Evolutionary conservation across 1,139 yeast genomes (phyloP).

Genomic region (Saccharomyces hybrid): DNA sequence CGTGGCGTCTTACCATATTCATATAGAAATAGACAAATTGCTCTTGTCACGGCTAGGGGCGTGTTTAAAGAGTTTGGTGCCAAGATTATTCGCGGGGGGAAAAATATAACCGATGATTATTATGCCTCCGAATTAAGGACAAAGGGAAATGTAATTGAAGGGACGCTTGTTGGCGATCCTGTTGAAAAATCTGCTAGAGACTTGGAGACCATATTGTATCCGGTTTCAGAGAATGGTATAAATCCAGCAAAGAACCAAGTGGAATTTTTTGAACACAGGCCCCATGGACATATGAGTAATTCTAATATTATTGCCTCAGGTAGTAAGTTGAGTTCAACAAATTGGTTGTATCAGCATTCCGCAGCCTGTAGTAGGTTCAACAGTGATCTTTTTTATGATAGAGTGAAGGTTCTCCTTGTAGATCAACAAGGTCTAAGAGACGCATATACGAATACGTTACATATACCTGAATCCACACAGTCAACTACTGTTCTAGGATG

Average conservation of each 20-base stretch:
- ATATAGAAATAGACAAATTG: conserved; percentile 83
- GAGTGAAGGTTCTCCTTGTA: conserved; percentile 42
- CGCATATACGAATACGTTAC: conserved; percentile 70
- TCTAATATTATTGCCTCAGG: conserved; percentile 38
- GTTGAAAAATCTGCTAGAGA: conserved; percentile 11
- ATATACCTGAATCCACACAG: conserved; percentile 70
- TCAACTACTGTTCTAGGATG: conserved; percentile 42
- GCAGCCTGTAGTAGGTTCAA: conserved; percentile 66
- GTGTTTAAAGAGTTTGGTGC: conserved; percentile 92
- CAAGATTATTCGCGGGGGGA: conserved; percentile 69
- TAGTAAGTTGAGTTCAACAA: conserved; percentile 49
- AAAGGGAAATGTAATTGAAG: conserved; percentile 61
- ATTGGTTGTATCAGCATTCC: conserved; percentile 87
- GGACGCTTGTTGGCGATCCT: conserved; percentile 64
- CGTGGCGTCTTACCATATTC: conserved; percentile 82
- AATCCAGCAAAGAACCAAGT: conserved; percentile 30
- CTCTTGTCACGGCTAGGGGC: conserved; percentile 84
- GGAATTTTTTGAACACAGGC: conserved; percentile 29
- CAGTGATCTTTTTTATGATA: conserved; percentile 49
- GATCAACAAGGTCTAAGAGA: conserved; percentile 60
- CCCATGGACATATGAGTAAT: conserved; percentile 30
- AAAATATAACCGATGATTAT: conserved; percentile 78
- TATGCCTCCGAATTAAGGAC: conserved; percentile 69
- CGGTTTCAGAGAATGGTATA: conserved; percentile 9
- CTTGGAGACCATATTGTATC: conserved; percentile 7